Evolutionary conservation across 768 basidiomycete species (phyloP), one percentile per base, ranked within the genome.

Genomic region (Tubosaeta sp.): DNA sequence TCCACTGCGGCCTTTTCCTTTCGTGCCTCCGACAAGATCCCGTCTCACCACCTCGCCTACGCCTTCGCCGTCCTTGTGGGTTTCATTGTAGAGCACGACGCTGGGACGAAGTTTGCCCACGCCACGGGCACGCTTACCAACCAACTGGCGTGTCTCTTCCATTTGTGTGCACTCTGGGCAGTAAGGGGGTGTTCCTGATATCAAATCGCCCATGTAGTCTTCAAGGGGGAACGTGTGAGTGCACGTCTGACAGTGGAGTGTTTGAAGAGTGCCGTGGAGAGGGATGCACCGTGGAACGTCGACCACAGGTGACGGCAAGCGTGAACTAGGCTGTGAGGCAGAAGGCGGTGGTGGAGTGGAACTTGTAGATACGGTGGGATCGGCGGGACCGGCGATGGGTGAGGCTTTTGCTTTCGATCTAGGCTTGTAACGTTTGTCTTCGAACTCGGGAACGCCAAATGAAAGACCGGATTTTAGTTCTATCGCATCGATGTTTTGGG

Each of bases 401-500:
- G 52, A 57, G 1, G 72, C 56, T 47, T 77, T 79, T 32, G 60
- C 69, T 61, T 77, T 83, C 16, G 76, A 70, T 46, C 80, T 76
- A 25, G 76, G 67, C 64, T 79, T 84, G 43, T 60, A 72, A n/a
- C 82, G 78, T 59, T 75, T 81, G 54, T 72, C 77, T 54, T 81
- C 78, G 55, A 81, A 83, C 51, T 80, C 79, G 25, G 91, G 91
- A 11, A 94, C 77, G n/a, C 92, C 91, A 55, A 90, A 89, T 1
- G 86, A 83, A 10, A 95, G 78, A 4, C 93, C 93, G n/a, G 81
- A 86, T 66, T 91, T 92, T 53, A 75, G 75, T 65, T 95, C 93
- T 38, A 95, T 83, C 25, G 84, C 85, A 65, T 95, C 93, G 54
- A 95, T 95, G 70, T 95, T 95, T 74, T 95, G 93, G 0, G 93